Conservation (phyloP, 2,329 filamentous ascomycete species). For the Diaporthe helianthi region DNA sequence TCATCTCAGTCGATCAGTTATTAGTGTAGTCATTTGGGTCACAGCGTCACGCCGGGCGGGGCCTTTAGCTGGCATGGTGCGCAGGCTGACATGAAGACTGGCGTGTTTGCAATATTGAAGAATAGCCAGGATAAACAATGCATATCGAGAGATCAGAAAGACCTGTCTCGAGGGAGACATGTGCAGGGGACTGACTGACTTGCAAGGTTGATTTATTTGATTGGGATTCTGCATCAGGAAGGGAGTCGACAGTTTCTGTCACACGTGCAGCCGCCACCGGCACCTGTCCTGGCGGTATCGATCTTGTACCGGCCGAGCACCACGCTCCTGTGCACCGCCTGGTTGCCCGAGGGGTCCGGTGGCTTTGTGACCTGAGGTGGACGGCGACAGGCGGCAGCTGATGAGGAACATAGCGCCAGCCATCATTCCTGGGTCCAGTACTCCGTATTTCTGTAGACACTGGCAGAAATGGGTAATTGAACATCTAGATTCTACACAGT, state of each 20-base stretch:
- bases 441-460: too few species aligned
- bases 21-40: background rate
- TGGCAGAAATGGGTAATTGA: background rate
- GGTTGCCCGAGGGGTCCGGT: slow-evolving; percentile 1
- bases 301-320: slow-evolving; percentile 17
- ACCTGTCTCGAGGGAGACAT: slow-evolving; percentile 3
- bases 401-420: slow-evolving; percentile 9
- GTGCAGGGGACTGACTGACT: background rate
- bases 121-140: background rate
- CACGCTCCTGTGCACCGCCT: background rate
- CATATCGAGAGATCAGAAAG: background rate
- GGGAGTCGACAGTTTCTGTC: slow-evolving; percentile 17
- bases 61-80: background rate
- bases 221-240: slow-evolving; percentile 17
- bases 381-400: background rate
- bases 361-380: slow-evolving; percentile 1
- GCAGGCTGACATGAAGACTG: background rate
- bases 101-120: background rate
- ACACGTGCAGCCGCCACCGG: slow-evolving; percentile 16
- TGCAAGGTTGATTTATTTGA: too few species aligned
- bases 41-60: slow-evolving; percentile 13
- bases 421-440: slow-evolving; percentile 18
- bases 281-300: slow-evolving; percentile 1
- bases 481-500: background rate
- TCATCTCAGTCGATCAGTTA: background rate